Conservation (phyloP, 2,329 filamentous ascomycete species). For the Corniculantispora saksenae region DNA sequence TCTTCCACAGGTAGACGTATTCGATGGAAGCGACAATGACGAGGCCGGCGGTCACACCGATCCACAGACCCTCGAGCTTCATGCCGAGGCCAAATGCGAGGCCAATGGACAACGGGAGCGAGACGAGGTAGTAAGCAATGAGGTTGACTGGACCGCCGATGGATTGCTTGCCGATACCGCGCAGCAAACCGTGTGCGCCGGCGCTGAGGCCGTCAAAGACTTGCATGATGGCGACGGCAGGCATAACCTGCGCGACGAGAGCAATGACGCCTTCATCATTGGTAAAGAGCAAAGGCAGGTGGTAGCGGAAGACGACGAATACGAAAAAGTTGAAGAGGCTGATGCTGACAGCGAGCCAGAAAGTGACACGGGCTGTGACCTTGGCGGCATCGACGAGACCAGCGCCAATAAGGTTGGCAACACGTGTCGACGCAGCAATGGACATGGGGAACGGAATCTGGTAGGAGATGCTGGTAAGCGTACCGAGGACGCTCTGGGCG, state of each 20-base stretch:
- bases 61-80: conserved; percentile 81
- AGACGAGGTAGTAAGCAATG: conserved; percentile 82
- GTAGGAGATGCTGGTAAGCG: conserved; percentile 77
- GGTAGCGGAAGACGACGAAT: conserved; percentile 66
- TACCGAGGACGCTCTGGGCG: conserved; percentile 83
- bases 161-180: conserved; percentile 84
- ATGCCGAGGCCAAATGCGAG: conserved; percentile 76
- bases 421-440: conserved; percentile 83
- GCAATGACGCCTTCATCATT: conserved; percentile 68
- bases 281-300: conserved; percentile 80
- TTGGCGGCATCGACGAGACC: conserved; percentile 78
- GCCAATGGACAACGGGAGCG: conserved; percentile 79
- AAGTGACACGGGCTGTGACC: conserved; percentile 70
- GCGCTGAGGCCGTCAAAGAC: conserved; percentile 81
- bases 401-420: conserved; percentile 91
- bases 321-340: conserved; percentile 77
- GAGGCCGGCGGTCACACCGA: conserved; percentile 73
- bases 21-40: conserved; percentile 55
- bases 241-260: conserved; percentile 70
- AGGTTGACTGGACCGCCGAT: conserved; percentile 89
- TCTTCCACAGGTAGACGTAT: conserved; percentile 52
- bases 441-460: conserved; percentile 91
- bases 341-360: conserved; percentile 67
- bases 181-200: conserved; percentile 79
- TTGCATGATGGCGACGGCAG: conserved; percentile 84